A percentile compares a stretch with the other conserved stretches of the same genome.
Conservation (phyloP, 1,139 yeast species). For the Starmera stellimalicola region DNA sequence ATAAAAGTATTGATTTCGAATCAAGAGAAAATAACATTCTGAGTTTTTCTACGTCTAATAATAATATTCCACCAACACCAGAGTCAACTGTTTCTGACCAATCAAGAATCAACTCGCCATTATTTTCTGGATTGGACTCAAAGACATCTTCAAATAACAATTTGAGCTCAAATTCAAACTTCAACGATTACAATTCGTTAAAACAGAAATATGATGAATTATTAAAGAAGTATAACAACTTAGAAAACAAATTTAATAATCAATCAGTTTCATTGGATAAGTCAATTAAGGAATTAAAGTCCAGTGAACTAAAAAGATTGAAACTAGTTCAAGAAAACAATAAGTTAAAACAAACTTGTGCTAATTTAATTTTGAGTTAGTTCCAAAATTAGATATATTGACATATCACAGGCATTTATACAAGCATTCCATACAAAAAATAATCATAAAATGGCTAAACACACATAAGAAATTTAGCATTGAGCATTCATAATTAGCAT, state of each 20-base stretch:
- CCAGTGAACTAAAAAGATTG: constrained; percentile 24
- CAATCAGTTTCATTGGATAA: constrained; percentile 24
- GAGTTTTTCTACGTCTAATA: neutral
- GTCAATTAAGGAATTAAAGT: constrained; percentile 22
- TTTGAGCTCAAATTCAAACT: neutral
- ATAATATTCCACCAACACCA: constrained; percentile 13
- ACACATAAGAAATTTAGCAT: no score
- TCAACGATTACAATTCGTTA: neutral
- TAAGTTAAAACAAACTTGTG: constrained; percentile 12
- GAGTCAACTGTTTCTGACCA: constrained; percentile 16
- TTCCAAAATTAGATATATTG: no score
- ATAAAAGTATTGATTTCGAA: neutral
- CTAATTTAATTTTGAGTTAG: constrained; percentile 7
- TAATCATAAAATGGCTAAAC: no score
- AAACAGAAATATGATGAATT: constrained; percentile 2
- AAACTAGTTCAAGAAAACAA: constrained; percentile 15
- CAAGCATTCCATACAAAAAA: no score
- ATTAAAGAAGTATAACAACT: constrained; percentile 17
- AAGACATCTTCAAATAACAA: neutral
- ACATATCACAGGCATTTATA: no score
- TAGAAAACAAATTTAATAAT: constrained; percentile 23
- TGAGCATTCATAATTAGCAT: no score
- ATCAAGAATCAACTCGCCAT: constrained; percentile 14
- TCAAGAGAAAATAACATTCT: neutral
- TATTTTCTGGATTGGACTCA: neutral